Conservation (phyloP, 257 asterid genomes). For the Penstemon eatonii region DNA sequence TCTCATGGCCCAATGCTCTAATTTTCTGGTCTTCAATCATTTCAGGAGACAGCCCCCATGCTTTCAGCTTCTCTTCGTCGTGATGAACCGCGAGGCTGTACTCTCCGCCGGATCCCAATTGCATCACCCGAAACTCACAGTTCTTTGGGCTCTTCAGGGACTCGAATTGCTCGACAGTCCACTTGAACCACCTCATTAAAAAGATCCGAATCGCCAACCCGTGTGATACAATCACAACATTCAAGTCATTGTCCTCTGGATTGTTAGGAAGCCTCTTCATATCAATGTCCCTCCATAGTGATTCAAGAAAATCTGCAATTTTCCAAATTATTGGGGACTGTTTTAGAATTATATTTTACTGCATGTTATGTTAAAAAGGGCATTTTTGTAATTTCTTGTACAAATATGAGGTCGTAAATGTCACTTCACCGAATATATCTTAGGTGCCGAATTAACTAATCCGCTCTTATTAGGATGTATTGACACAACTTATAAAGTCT, state of each 20-base stretch:
- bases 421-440: too few species aligned
- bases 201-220: slow-evolving; percentile 39
- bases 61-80: slow-evolving; percentile 12
- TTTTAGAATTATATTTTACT: too few species aligned
- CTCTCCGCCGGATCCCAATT: slow-evolving; percentile 17
- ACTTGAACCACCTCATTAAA: slow-evolving; percentile 27
- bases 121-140: slow-evolving; percentile 21
- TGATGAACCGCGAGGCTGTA: slow-evolving; percentile 12
- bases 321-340: background rate
- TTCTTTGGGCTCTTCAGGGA: slow-evolving; percentile 11
- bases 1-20: background rate
- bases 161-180: slow-evolving; percentile 17
- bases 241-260: slow-evolving; percentile 28
- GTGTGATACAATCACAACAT: slow-evolving; percentile 41
- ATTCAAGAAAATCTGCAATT: slow-evolving; percentile 36
- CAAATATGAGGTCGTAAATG: too few species aligned
- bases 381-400: too few species aligned
- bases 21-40: slow-evolving; percentile 1
- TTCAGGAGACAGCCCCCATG: slow-evolving; percentile 12
- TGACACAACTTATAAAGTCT: too few species aligned
- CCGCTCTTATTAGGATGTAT: too few species aligned
- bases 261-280: slow-evolving; percentile 34
- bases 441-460: too few species aligned
- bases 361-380: too few species aligned
- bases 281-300: slow-evolving; percentile 42